Evolutionary conservation across 768 basidiomycete genomes (phyloP), one percentile per base, ranked within the genome.

Genomic region (Amanita jacksonii): DNA sequence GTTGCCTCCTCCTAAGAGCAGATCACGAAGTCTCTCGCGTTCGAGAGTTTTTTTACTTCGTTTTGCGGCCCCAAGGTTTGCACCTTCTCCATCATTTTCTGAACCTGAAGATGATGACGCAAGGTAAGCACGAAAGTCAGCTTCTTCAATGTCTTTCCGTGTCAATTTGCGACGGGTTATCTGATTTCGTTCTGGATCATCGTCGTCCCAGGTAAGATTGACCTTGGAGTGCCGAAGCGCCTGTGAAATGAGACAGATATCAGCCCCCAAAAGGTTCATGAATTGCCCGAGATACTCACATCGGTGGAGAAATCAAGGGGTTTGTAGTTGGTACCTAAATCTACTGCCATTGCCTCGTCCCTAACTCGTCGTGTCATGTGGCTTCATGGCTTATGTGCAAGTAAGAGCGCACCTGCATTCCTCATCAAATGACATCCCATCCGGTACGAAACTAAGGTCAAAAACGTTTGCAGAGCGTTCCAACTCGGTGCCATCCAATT

Each of bases 211-310:
- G 4, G 93, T 96, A 24, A 98, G 74, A 56, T 89, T 96, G 48
- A 98, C 94, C 68, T 91, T 96, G 10, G 96, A 99, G 59, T 98
- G 93, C 4, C 94, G 85, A 4, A 99, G 76, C 8, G 94, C 94
- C 92, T 97, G 6, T 4, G 18, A 23, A 18, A 19, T 33, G n/a
- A 19, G 10, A 8, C 39, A 15, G 8, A 31, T n/a, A 38, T 22
- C 8, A 10, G 27, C 22, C 8, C 5, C 10, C 16, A 10, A 15
- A 19, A 6, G 13, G 2, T 32, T 15, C 15, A 12, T 25, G n/a
- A n/a, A n/a, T 28, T 12, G 7, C 6, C 6, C 27, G 27, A 22
- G 6, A 67, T 18, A 33, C 86, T 58, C 55, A 92, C 93, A 57
- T 94, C 88, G 2, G 96, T 99, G 24, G 83, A 80, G 55, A 94